phyloP scores from a whole-genome alignment of 768 basidiomycete species.

The Kwoniella sp. region DNA sequence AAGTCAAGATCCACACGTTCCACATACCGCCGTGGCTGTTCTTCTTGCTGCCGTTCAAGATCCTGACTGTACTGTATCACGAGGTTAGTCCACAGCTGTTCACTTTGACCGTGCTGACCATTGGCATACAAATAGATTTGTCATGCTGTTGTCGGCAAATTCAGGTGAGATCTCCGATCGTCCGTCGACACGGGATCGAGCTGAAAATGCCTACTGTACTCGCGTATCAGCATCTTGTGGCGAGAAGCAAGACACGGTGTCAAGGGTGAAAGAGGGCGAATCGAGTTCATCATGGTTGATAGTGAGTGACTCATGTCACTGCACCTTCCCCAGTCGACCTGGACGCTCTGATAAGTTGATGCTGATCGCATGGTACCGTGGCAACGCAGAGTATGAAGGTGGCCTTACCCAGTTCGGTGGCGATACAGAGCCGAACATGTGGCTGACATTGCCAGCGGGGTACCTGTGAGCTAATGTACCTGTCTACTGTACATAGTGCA shows the following conservation, averaged over 20 bases:
- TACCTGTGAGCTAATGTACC: conserved; percentile 33
- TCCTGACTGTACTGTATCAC: conserved; percentile 46
- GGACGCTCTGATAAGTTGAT: not conserved
- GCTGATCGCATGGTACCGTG: no score
- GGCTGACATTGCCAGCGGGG: conserved; percentile 38
- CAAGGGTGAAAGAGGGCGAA: conserved; percentile 25
- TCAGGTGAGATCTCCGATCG: conserved; percentile 19
- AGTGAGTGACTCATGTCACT: conserved; percentile 14
- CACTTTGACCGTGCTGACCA: no score
- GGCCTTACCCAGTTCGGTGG: conserved; percentile 36
- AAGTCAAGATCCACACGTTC: not conserved
- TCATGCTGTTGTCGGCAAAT: conserved; percentile 41
- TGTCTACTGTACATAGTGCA: not conserved
- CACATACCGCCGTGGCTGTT: conserved; percentile 6
- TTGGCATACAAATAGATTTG: conserved; percentile 33
- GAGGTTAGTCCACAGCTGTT: conserved; percentile 27
- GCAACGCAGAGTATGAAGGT: conserved; percentile 40
- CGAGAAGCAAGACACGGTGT: not conserved
- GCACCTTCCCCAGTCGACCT: not conserved
- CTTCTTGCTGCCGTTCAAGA: conserved; percentile 38
- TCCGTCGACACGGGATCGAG: no score
- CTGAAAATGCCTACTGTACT: no score
- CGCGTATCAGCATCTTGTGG: conserved; percentile 12
- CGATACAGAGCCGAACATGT: conserved; percentile 19
- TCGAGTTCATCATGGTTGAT: conserved; percentile 40